Evolutionary conservation across 2,329 filamentous ascomycete species (phyloP), one percentile per base, ranked within the genome.

Genomic region (Hypoxylon sp.): DNA sequence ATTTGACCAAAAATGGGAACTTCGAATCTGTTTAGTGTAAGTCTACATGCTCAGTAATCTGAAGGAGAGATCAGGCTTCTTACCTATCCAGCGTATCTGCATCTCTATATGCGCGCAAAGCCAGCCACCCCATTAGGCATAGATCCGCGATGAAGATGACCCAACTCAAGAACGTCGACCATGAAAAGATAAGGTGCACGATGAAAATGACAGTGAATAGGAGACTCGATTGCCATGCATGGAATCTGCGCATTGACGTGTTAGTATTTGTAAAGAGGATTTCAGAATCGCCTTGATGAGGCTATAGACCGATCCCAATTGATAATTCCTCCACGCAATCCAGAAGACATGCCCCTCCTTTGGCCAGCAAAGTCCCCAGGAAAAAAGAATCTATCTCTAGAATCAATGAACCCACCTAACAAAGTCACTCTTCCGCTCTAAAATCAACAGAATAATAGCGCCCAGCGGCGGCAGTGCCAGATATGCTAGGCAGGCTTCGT

Each of bases 381-480:
- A 31, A 11, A 26, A 57, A 3, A 24, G 1, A 46, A 10, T 5
- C 11, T 42, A 42, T 42, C 8, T 44, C 39, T 0, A 22, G 9
- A 17, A 26, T 22, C 19, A 22, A 22, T 14, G 35, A 51, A 69
- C 64, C 29, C 33, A 95, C 92, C 96, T 88, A 63, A 99, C 96
- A 80, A 97, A 99, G 82, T 99, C 96, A 78, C 94, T 98, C 84
- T 97, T 96, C 77, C 94, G 90, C 85, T 99, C 96, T 70, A 95
- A 79, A 48, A 98, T 87, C 73, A 99, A 81, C 74, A 99, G 81
- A 72, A 97, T 80, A 26, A 98, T 93, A 2, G 92, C 93, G 2
- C 95, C 96, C 0, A 94, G 86, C 0, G 96, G 96, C 69, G 96
- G 96, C 13, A 97, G 82, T 54, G 92, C 84, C 69, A 98, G 78